Percentiles rank a stretch among this genome's conserved stretches.
phyloP scores from a whole-genome alignment of 192 early-diverging fungal genomes.

The Backusella westeae region DNA sequence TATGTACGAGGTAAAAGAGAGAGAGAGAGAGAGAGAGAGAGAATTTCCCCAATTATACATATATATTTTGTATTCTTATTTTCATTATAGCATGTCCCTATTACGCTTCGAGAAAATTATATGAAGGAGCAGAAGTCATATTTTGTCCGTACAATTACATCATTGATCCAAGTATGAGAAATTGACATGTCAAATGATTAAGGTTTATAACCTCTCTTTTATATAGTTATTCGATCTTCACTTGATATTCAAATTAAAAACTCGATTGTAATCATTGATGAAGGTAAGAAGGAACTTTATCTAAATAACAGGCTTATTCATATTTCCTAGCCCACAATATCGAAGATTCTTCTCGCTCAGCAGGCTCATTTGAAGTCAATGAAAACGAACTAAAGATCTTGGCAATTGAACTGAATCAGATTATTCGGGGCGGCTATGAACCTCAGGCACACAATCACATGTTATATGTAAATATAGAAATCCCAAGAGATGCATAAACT shows the following conservation, averaged over 20 bases:
- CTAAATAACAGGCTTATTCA: no score
- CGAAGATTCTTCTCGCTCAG: slow-evolving; percentile 53
- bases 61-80: no score
- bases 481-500: background rate
- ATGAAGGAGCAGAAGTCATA: slow-evolving; percentile 48
- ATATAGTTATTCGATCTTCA: slow-evolving; percentile 41
- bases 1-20: slow-evolving; percentile 4
- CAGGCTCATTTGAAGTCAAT: slow-evolving; percentile 49
- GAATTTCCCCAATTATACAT: background rate
- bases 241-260: slow-evolving; percentile 46
- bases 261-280: slow-evolving; percentile 59
- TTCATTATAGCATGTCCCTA: slow-evolving; percentile 48
- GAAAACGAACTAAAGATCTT: slow-evolving; percentile 35
- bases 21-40: background rate
- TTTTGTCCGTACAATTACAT: slow-evolving; percentile 72
- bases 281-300: slow-evolving; percentile 27
- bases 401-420: slow-evolving; percentile 31
- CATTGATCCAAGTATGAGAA: slow-evolving; percentile 50
- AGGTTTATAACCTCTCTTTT: background rate
- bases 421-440: slow-evolving; percentile 21
- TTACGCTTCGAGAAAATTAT: slow-evolving; percentile 47
- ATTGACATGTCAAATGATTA: background rate
- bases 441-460: slow-evolving; percentile 20
- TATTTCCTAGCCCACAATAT: slow-evolving; percentile 50
- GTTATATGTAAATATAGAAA: slow-evolving; percentile 17